These are phyloP conservation scores for Mycothermus thermophilus DNA, from an alignment of 495 filamentous ascomycete genomes.

Conservation along the genomic window DNA sequence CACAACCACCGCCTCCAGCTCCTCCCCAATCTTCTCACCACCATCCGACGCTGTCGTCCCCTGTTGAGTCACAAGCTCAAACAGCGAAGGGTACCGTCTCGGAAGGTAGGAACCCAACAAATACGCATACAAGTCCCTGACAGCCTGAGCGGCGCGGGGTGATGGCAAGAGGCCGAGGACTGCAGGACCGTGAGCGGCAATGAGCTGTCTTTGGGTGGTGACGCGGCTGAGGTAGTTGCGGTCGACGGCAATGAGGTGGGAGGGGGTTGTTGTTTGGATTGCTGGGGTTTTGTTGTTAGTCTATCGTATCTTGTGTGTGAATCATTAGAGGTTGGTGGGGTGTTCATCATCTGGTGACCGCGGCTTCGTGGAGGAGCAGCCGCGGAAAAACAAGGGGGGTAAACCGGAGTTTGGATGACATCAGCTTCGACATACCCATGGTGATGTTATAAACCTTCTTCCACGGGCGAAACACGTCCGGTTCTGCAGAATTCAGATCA, in stretches of 20 bases:
- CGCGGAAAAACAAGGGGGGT: too few species aligned
- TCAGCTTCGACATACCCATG: slow-evolving; percentile 55
- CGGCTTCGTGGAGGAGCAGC: background rate
- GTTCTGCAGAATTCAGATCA: slow-evolving; percentile 45
- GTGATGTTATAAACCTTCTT: slow-evolving; percentile 59
- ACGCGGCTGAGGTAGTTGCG: slow-evolving; percentile 47
- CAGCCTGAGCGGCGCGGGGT: slow-evolving; percentile 32
- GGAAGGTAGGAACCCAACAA: slow-evolving; percentile 51
- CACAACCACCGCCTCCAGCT: too few species aligned
- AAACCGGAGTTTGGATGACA: too few species aligned
- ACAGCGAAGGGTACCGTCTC: slow-evolving; percentile 49
- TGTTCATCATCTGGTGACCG: background rate
- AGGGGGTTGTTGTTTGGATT: slow-evolving; percentile 37
- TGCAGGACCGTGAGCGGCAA: slow-evolving; percentile 35
- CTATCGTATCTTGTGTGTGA: background rate
- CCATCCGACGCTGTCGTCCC: slow-evolving; percentile 14
- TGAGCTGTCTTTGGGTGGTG: slow-evolving; percentile 34
- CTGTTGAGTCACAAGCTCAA: slow-evolving; percentile 17
- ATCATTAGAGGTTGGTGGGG: background rate
- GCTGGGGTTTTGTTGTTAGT: slow-evolving; percentile 9
- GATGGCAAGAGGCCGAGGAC: slow-evolving; percentile 33
- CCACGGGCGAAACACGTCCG: slow-evolving; percentile 50
- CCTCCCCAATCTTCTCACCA: too few species aligned
- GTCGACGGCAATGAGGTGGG: slow-evolving; percentile 54
- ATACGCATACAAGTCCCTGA: slow-evolving; percentile 54